A percentile compares a stretch with the other conserved stretches of the same genome.
Evolutionary conservation across 2,329 filamentous ascomycete species (phyloP).

Genomic region (Scolecobasidium constrictum): DNA sequence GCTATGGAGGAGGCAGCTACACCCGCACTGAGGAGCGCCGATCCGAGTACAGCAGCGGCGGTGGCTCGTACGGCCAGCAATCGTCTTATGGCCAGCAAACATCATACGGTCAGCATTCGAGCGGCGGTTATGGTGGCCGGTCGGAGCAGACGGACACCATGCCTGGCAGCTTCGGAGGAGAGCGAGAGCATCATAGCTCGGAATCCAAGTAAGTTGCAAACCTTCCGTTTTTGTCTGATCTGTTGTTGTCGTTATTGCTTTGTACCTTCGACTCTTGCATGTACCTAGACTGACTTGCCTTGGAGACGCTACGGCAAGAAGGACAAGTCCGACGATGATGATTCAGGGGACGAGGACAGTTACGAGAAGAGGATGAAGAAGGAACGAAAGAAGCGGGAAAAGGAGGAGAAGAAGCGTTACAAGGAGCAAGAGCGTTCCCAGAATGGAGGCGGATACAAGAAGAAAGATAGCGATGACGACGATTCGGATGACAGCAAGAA

Average conservation of each 20-base stretch:
- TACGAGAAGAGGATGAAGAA: constrained; percentile 22
- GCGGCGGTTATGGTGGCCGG: constrained; percentile 23
- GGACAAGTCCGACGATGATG: constrained; percentile 15
- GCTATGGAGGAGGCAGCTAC: constrained; percentile 40
- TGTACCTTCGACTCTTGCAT: neutral
- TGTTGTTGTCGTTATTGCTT: neutral
- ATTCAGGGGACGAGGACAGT: constrained; percentile 19
- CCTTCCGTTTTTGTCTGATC: neutral
- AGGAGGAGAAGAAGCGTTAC: constrained; percentile 26
- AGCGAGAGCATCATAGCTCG: constrained; percentile 17
- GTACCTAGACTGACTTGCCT: neutral
- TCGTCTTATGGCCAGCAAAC: constrained; percentile 26
- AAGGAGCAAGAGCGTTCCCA: constrained; percentile 31
- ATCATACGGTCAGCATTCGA: constrained; percentile 23
- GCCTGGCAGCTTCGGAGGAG: constrained; percentile 14
- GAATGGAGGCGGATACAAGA: constrained; percentile 23
- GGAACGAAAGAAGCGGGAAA: constrained; percentile 27
- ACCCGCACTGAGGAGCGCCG: constrained; percentile 47
- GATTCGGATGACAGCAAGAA: constrained; percentile 10
- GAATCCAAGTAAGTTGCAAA: constrained; percentile 11
- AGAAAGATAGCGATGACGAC: constrained; percentile 12
- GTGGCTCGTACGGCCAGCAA: no score
- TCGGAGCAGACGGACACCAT: constrained; percentile 31
- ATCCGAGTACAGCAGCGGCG: constrained; percentile 27
- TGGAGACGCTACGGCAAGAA: constrained; percentile 15